Evolutionary conservation across 257 asterid species (phyloP).

Genomic region (Datura wrightii): DNA sequence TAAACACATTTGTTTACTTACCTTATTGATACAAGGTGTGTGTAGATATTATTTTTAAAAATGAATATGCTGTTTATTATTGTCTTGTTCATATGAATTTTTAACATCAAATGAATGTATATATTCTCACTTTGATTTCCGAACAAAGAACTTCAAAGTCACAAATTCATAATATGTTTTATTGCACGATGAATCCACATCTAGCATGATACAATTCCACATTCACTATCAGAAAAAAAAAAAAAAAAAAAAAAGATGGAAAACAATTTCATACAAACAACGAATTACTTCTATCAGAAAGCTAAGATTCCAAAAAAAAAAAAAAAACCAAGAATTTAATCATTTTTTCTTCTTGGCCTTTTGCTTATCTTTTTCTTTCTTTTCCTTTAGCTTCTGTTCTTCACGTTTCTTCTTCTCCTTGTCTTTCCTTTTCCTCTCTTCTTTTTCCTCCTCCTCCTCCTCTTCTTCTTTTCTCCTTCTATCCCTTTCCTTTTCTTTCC

Average conservation of each 20-base stretch:
- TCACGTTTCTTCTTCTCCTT: constrained; percentile 18
- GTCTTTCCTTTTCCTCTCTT: neutral
- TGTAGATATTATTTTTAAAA: no score
- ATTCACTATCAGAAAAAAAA: neutral
- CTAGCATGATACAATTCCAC: neutral
- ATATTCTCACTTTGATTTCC: neutral
- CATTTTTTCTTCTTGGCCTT: constrained; percentile 25
- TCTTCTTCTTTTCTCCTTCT: neutral
- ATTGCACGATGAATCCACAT: neutral
- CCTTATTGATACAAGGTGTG: neutral
- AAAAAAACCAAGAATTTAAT: no score
- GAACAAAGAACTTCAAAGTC: neutral
- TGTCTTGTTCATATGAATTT: neutral
- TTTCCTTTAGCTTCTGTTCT: constrained; percentile 13
- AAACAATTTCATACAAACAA: neutral
- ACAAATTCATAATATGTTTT: neutral
- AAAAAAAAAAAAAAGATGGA: neutral
- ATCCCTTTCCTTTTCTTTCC: neutral
- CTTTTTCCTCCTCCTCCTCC: neutral
- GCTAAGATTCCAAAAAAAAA: neutral
- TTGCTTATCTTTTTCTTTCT: constrained; percentile 23
- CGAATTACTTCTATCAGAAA: neutral
- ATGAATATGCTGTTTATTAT: no score
- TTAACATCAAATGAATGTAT: neutral
- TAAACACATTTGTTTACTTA: neutral